Conservation (phyloP, 129 eudicot genomes). For the Smallanthus sonchifolius region DNA sequence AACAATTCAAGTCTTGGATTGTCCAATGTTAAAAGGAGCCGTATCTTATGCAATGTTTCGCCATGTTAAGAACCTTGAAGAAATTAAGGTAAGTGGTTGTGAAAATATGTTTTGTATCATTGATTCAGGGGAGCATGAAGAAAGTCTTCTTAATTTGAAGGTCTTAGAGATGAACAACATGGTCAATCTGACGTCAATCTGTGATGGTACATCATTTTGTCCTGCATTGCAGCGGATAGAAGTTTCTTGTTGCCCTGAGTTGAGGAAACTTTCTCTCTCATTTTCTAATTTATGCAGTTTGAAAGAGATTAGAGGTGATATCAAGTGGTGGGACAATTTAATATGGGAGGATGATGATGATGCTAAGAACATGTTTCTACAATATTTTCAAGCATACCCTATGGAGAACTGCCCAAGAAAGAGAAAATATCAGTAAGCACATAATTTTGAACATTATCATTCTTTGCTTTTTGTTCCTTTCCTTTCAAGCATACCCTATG, state of each 20-base stretch:
- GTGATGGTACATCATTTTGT: conserved; percentile 9
- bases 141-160: conserved; percentile 26
- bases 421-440: too few species aligned
- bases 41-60: conserved; percentile 27
- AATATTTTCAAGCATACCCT: conserved; percentile 2
- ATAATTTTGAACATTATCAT: too few species aligned
- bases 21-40: conserved; percentile 21
- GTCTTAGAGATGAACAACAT: conserved; percentile 20
- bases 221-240: conserved; percentile 24
- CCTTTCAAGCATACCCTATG: too few species aligned
- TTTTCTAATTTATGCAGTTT: conserved; percentile 5
- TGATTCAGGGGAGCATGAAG: conserved; percentile 23
- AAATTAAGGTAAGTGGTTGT: conserved; percentile 30
- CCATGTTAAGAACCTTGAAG: conserved; percentile 29
- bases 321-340: conserved; percentile 32
- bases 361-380: not conserved
- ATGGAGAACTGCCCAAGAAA: too few species aligned
- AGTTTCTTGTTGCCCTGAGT: conserved; percentile 13
- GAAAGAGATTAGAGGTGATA: conserved; percentile 30
- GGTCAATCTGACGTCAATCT: conserved; percentile 17
- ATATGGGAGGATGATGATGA: conserved; percentile 28
- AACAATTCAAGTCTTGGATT: conserved; percentile 21
- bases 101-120: conserved; percentile 14
- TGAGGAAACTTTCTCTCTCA: conserved; percentile 21
- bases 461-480: too few species aligned